Evolutionary conservation across 106 monocot genomes (phyloP), one percentile per base, ranked within the genome.

Genomic region (Dactylorhiza incarnata): DNA sequence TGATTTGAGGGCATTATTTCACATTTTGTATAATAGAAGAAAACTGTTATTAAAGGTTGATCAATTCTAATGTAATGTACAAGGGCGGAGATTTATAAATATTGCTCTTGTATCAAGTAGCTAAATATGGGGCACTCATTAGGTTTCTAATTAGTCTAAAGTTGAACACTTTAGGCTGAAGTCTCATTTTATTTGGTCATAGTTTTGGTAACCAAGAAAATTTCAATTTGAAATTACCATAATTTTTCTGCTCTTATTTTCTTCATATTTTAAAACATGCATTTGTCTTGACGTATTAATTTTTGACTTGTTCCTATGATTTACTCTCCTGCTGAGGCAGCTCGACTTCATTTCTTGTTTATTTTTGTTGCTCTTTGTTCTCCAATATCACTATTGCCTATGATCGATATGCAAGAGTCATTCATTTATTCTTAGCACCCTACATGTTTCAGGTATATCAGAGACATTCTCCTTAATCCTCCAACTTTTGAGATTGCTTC

Each of bases 381-480:
- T 13, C 7, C 23, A 20, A 72, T 20, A 20, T 48, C 47, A 9
- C 10, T 49, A 72, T 72, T 22, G 10, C 12, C 17, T 48, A 22
- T 49, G 19, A 14, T 72, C 19, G 0, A 48, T 72, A 29, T 72
- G 19, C 49, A 49, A 23, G 7, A 20, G 14, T 72, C 23, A 48
- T 13, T 23, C 1, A 17, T 5, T 2, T 72, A 72, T 5, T 72
- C 11, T 72, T 23, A 15, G 20, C 22, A 49, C 22, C 20, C 14
- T 68, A 17, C 45, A 54, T 84, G 23, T 81, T 56, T 74, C 80
- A 99, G 97, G 87, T 99, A 94, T 72, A 68, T 99, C 47, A 83
- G 89, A 80, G 86, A 94, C 76, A 94, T 99, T 51, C 87, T 99
- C 75, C 85, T 99, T 76, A 91, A 99, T 74, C 97, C 97, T 86